These are phyloP conservation scores for Domatiomyces globalis DNA, from an alignment of 2,329 filamentous ascomycete species.

Conservation along the genomic window DNA sequence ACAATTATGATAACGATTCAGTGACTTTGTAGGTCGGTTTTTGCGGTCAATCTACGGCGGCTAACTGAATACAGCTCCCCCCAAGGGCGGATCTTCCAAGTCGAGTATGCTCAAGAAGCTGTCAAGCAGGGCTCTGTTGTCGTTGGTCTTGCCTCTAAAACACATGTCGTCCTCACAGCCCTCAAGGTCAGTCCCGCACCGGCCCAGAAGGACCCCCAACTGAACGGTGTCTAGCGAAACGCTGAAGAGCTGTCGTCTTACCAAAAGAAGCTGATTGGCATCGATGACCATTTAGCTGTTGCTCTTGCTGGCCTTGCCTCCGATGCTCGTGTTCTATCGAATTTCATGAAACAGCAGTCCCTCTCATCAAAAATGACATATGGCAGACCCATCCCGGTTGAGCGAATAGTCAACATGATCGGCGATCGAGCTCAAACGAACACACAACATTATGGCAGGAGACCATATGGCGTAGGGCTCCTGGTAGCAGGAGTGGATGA, in stretches of 20 bases:
- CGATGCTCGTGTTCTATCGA: constrained; percentile 95
- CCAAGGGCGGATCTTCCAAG: constrained; percentile 98
- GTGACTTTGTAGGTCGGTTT: constrained; percentile 72
- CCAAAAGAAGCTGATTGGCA: constrained; percentile 96
- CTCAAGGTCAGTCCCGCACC: constrained; percentile 57
- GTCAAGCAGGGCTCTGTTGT: constrained; percentile 99
- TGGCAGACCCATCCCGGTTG: constrained; percentile 80
- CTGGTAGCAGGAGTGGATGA: constrained; percentile 90
- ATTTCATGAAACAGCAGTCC: constrained; percentile 99
- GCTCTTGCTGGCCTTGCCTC: constrained; percentile 94
- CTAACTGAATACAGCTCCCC: constrained; percentile 55
- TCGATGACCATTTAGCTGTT: constrained; percentile 91
- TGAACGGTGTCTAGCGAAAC: constrained; percentile 53
- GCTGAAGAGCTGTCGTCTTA: constrained; percentile 98
- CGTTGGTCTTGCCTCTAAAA: constrained; percentile 94
- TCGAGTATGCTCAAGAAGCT: constrained; percentile 96
- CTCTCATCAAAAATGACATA: constrained; percentile 92
- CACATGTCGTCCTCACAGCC: constrained; percentile 86
- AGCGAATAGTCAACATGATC: constrained; percentile 79
- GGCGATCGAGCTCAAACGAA: constrained; percentile 94
- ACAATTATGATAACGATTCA: constrained; percentile 99
- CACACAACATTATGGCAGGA: constrained; percentile 93
- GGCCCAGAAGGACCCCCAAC: background rate
- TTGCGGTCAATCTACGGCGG: constrained; percentile 2
- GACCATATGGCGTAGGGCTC: constrained; percentile 88